Evolutionary conservation across 164 flowering plant species (phyloP).

Genomic region (Magnolia sinica): DNA sequence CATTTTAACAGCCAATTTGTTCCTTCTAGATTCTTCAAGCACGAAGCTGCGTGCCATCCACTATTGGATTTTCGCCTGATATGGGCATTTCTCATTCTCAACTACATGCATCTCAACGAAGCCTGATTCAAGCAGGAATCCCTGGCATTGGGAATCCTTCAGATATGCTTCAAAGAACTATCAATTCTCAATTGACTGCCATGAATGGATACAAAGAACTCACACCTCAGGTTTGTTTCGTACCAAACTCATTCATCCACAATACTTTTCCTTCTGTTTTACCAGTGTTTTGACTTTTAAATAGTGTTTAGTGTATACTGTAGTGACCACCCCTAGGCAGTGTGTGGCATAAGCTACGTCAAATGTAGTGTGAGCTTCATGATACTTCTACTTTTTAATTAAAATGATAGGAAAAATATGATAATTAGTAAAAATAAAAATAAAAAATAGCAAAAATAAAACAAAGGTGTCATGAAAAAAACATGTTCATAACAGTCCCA

Average conservation of each 20-base stretch:
- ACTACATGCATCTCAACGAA: slow-evolving; percentile 51
- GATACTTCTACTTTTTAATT: background rate
- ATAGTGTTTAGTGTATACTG: background rate
- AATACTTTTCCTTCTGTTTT: background rate
- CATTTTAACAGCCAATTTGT: background rate
- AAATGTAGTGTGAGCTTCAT: background rate
- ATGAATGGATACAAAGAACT: slow-evolving; percentile 51
- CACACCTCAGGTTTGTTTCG: slow-evolving; percentile 42
- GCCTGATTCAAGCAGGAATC: slow-evolving; percentile 42
- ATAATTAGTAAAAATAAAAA: background rate
- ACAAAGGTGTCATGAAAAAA: no score
- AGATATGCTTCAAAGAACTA: slow-evolving; percentile 47
- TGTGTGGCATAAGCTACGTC: background rate
- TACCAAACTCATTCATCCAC: background rate
- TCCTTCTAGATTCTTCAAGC: slow-evolving; percentile 55
- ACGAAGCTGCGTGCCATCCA: slow-evolving; percentile 51
- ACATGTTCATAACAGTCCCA: no score
- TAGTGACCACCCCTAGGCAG: background rate
- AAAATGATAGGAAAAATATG: background rate
- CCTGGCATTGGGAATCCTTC: slow-evolving; percentile 43
- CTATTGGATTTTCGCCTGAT: slow-evolving; percentile 49
- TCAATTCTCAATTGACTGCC: slow-evolving; percentile 47
- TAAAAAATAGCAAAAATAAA: no score
- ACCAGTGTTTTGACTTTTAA: background rate
- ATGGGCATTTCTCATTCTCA: slow-evolving; percentile 50